Base-by-base conservation (phyloP, 129 eudicot genomes). In the Smallanthus sonchifolius region DNA sequence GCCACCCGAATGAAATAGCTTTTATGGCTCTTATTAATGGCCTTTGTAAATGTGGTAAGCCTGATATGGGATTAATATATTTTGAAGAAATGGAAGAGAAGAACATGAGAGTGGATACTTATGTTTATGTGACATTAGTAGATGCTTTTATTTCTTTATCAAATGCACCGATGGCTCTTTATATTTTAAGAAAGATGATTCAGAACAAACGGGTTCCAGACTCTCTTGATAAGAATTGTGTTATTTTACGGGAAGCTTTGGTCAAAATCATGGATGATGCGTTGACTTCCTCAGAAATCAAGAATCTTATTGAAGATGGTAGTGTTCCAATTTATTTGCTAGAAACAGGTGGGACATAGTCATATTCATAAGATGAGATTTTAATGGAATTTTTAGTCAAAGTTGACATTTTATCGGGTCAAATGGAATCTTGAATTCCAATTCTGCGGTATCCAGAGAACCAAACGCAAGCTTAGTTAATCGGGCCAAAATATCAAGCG, bases 21-120 rank as follows among this genome's bases (percentile, higher is more conserved):
- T 93, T 73, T 79, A 87, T 90, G 98, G 92, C 91, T 78, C 88
- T 93, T 45, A 78, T 93, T 32, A 79, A 79, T 55, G 98, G 98
- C 16, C 95, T 93, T 52, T 90, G 97, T 86, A 93, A 90, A 83
- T 86, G 89, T 43, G 44, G 75, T 74, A 81, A 73, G 73, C 86
- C 91, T 19, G 86, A 87, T 75, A 69, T 32, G 30, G 98, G 84
- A 4, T 51, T 90, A 7, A 10, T 38, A 1, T 90, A 74, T 78
- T 77, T 90, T 74, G 70, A 61, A 57, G 83, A 84, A 78, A 93
- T 93, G 98, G 88, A 84, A 63, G 84, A 75, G 36, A 90, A 82
- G 73, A 73, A 80, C 39, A 83, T 93, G 92, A 73, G 13, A 34
- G 88, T 89, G 28, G 98, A 90, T 67, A 24, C 80, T 6, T 90